A percentile compares a stretch with the other conserved stretches of the same genome.
phyloP scores from a whole-genome alignment of 1,139 yeast genomes.

The Blastobotrys arbuscula region DNA sequence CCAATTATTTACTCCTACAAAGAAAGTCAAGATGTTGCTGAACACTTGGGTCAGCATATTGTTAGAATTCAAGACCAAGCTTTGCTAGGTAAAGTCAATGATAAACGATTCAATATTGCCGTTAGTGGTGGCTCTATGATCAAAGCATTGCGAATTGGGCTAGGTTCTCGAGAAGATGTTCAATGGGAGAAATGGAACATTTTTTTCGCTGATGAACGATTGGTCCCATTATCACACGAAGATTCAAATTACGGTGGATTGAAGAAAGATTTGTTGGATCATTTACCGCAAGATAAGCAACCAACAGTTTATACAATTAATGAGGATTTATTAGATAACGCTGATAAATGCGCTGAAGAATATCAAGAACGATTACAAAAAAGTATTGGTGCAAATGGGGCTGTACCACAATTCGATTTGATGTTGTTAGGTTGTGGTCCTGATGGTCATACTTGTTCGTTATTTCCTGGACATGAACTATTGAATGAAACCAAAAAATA shows the following conservation, averaged over 20 bases:
- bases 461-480: conserved; percentile 49
- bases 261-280: conserved; percentile 49
- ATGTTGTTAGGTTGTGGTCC: conserved; percentile 72
- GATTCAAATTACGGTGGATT: conserved; percentile 68
- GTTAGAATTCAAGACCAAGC: conserved; percentile 74
- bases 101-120: conserved; percentile 56
- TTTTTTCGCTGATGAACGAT: conserved; percentile 66
- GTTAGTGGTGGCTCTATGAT: conserved; percentile 89
- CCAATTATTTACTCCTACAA: conserved; percentile 25
- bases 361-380: conserved; percentile 46
- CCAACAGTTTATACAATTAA: conserved; percentile 51
- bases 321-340: conserved; percentile 38
- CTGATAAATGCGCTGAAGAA: conserved; percentile 48
- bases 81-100: conserved; percentile 29
- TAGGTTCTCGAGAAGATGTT: conserved; percentile 53
- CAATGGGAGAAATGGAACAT: conserved; percentile 65
- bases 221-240: conserved; percentile 59
- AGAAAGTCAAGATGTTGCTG: conserved; percentile 25
- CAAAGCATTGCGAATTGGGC: conserved; percentile 63
- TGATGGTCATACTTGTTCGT: conserved; percentile 75
- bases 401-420: conserved; percentile 44
- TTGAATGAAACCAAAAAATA: conserved; percentile 26
- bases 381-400: conserved; percentile 22
- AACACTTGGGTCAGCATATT: conserved; percentile 86
- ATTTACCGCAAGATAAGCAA: conserved; percentile 24